Evolutionary conservation across 768 basidiomycete genomes (phyloP).

Genomic region (Pholiota conissans): DNA sequence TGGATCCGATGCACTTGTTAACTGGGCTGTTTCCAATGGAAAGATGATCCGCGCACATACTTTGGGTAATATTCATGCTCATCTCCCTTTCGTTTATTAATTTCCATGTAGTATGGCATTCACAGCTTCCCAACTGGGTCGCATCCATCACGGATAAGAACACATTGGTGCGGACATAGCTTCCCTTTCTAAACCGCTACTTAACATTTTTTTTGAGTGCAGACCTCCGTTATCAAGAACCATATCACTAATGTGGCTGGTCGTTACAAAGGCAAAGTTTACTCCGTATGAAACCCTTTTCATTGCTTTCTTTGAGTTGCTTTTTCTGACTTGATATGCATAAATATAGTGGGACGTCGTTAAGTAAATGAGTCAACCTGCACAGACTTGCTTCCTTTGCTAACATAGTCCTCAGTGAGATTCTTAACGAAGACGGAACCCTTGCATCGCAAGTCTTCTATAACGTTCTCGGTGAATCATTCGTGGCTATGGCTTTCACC

Average conservation of each 20-base stretch:
- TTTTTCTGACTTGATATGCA: not conserved
- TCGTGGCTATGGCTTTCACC: slow-evolving; percentile 51
- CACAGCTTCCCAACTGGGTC: slow-evolving; percentile 45
- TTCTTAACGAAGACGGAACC: slow-evolving; percentile 53
- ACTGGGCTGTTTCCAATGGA: slow-evolving; percentile 39
- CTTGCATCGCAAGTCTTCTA: slow-evolving; percentile 47
- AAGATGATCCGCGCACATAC: slow-evolving; percentile 43
- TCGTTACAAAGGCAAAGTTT: slow-evolving; percentile 47
- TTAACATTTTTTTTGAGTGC: not conserved
- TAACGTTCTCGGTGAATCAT: slow-evolving; percentile 50
- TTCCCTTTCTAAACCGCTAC: not conserved
- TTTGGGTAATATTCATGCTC: slow-evolving; percentile 22
- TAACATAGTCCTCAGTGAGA: slow-evolving; percentile 32
- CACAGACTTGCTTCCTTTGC: slow-evolving; percentile 15
- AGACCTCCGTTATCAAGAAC: slow-evolving; percentile 45
- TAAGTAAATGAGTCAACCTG: slow-evolving; percentile 29
- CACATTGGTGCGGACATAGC: slow-evolving; percentile 30
- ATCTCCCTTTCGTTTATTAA: slow-evolving; percentile 10
- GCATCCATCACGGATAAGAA: slow-evolving; percentile 33
- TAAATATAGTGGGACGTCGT: slow-evolving; percentile 39
- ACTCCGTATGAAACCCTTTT: slow-evolving; percentile 18
- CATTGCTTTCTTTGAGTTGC: not conserved
- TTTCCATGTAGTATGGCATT: slow-evolving; percentile 24
- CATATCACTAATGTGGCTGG: slow-evolving; percentile 48
- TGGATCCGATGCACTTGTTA: slow-evolving; percentile 39